Evolutionary conservation across 495 filamentous ascomycete species (phyloP).

Genomic region (Penicillium turbatum): DNA sequence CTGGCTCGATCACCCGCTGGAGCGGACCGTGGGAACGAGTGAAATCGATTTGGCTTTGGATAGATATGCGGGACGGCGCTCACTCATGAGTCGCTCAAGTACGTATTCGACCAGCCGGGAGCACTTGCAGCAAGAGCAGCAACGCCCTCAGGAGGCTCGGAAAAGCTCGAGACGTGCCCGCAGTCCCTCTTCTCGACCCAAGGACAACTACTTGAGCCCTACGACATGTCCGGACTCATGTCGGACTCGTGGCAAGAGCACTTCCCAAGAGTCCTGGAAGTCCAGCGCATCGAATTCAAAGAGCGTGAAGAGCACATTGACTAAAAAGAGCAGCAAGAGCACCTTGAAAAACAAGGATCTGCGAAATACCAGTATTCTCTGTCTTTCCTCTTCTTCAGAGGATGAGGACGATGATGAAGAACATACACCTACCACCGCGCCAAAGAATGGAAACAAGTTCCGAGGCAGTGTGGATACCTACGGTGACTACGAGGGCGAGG

Average conservation of each 20-base stretch:
- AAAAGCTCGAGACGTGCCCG: constrained; percentile 10
- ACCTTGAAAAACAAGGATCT: constrained; percentile 46
- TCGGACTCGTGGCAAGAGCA: constrained; percentile 7
- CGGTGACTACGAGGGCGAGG: constrained; percentile 38
- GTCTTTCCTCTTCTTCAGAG: constrained; percentile 51
- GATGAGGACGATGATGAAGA: constrained; percentile 48
- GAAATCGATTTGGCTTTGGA: constrained; percentile 40
- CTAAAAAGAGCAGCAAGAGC: constrained; percentile 42
- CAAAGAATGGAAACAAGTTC: constrained; percentile 10
- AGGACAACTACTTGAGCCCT: constrained; percentile 24
- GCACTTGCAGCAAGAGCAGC: constrained; percentile 19
- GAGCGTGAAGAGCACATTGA: constrained; percentile 24
- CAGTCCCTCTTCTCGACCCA: constrained; percentile 10
- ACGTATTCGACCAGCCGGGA: constrained; percentile 26
- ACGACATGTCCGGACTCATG: constrained; percentile 4
- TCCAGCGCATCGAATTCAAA: constrained; percentile 15
- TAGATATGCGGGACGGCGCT: constrained; percentile 28
- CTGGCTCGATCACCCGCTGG: constrained; percentile 30
- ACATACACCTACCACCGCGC: constrained; percentile 14
- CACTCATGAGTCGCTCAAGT: constrained; percentile 25
- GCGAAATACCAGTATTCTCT: constrained; percentile 50
- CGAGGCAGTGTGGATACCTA: constrained; percentile 40
- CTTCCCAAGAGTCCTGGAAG: constrained; percentile 17
- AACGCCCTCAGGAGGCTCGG: constrained; percentile 17
- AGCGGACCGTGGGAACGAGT: constrained; percentile 33